Percentiles rank a stretch among this genome's conserved stretches.
Conservation (phyloP, 805 yeast genomes). For the Wickerhamomyces chambardii region DNA sequence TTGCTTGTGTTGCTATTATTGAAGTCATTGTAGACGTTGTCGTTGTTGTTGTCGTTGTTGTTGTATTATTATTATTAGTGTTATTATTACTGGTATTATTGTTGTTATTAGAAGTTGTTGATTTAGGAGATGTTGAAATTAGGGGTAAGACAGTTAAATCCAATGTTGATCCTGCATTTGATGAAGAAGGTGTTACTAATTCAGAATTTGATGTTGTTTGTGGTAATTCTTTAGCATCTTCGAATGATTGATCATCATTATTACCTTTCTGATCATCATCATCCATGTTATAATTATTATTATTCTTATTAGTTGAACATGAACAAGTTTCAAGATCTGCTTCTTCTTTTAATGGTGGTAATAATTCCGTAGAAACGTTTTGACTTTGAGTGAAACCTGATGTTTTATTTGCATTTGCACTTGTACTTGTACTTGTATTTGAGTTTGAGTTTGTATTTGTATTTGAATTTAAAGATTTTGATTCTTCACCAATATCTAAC, state of each 20-base stretch:
- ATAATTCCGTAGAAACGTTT: neutral
- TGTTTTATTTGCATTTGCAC: neutral
- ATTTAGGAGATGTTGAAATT: too few relatives aligned
- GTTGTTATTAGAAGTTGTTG: too few relatives aligned
- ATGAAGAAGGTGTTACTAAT: too few relatives aligned
- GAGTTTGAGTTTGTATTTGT: constrained; percentile 1
- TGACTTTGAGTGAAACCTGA: neutral
- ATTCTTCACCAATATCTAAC: constrained; percentile 11
- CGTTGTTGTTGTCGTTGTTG: neutral
- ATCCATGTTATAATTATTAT: neutral
- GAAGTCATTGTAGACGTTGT: neutral
- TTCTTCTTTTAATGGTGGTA: constrained; percentile 9
- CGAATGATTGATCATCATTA: neutral
- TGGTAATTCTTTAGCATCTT: neutral
- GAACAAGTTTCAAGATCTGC: neutral
- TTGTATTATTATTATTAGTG: too few relatives aligned
- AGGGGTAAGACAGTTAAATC: too few relatives aligned
- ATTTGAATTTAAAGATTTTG: neutral
- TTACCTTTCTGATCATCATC: too few relatives aligned
- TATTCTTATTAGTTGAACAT: neutral
- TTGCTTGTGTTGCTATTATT: neutral
- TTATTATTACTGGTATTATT: too few relatives aligned
- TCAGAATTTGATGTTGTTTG: too few relatives aligned
- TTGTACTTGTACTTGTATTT: neutral
- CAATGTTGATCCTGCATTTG: too few relatives aligned